A percentile compares a stretch with the other conserved stretches of the same genome.
Conservation (phyloP, 192 early-diverging fungal species). For the Radiomyces spectabilis region DNA sequence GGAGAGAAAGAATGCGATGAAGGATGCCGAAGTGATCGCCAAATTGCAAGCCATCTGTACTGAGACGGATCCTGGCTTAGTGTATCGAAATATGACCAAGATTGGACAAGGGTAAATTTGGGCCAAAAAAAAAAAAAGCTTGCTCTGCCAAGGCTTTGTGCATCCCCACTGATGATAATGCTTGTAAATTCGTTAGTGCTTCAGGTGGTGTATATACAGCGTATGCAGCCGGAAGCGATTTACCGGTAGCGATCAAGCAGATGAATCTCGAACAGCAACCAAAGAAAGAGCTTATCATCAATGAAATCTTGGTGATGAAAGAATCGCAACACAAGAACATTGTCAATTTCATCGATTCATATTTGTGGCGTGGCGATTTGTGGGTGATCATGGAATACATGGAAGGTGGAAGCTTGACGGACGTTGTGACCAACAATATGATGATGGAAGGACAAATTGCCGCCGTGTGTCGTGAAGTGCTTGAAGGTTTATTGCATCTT, state of each 20-base stretch:
- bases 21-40: conserved; percentile 74
- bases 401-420: conserved; percentile 88
- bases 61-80: conserved; percentile 74
- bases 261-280: conserved; percentile 85
- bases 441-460: conserved; percentile 87
- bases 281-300: conserved; percentile 87
- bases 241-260: conserved; percentile 79
- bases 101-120: conserved; percentile 32
- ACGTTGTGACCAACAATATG: conserved; percentile 80
- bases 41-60: conserved; percentile 84
- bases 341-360: conserved; percentile 87
- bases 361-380: conserved; percentile 70
- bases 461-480: conserved; percentile 68
- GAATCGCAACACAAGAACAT: conserved; percentile 78
- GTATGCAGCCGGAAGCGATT: conserved; percentile 38
- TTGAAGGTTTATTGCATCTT: conserved; percentile 62
- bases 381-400: conserved; percentile 96
- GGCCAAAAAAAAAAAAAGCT: not conserved
- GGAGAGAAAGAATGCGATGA: conserved; percentile 17
- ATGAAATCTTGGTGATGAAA: conserved; percentile 80
- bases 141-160: not conserved
- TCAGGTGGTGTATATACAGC: conserved; percentile 79
- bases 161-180: not conserved
- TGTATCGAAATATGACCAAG: conserved; percentile 36
- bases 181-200: conserved; percentile 32